A percentile compares a stretch with the other conserved stretches of the same genome.
Evolutionary conservation across 2,329 filamentous ascomycete genomes (phyloP).

Genomic region (Cucurbitaria berberidis): DNA sequence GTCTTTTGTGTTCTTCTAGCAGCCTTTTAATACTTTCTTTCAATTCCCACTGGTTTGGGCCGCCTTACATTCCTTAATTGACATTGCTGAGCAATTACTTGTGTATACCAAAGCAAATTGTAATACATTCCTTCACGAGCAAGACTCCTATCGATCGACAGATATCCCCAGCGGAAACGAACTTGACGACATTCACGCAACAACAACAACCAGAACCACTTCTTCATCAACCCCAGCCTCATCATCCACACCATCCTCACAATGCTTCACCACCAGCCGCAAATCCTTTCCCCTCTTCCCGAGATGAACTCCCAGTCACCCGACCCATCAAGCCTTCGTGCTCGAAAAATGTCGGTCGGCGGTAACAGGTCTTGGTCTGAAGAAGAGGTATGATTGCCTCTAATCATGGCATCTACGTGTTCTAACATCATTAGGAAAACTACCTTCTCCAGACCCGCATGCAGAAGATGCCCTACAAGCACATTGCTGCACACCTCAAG

Average conservation of each 20-base stretch:
- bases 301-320: constrained; percentile 44
- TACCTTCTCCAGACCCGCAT: constrained; percentile 84
- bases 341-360: constrained; percentile 72
- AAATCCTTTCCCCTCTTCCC: constrained; percentile 47
- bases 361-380: constrained; percentile 84
- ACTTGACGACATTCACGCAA: constrained; percentile 19
- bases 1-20: constrained; percentile 48
- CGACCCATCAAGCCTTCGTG: constrained; percentile 62
- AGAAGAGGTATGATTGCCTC: constrained; percentile 69
- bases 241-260: constrained; percentile 12
- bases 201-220: constrained; percentile 14
- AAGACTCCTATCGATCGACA: constrained; percentile 57
- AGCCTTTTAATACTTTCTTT: constrained; percentile 56
- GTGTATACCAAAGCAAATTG: constrained; percentile 37
- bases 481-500: constrained; percentile 82
- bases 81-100: constrained; percentile 52
- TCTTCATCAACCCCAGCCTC: constrained; percentile 47
- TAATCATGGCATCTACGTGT: neutral
- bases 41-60: constrained; percentile 61
- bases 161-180: constrained; percentile 34
- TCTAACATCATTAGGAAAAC: constrained; percentile 66
- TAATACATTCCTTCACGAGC: constrained; percentile 50
- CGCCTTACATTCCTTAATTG: constrained; percentile 59
- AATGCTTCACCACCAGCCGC: constrained; percentile 49
- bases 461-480: constrained; percentile 90